These are phyloP conservation scores for Spizellomyces punctatus DNA, from an alignment of 192 early-diverging fungal genomes.

Conservation along the genomic window DNA sequence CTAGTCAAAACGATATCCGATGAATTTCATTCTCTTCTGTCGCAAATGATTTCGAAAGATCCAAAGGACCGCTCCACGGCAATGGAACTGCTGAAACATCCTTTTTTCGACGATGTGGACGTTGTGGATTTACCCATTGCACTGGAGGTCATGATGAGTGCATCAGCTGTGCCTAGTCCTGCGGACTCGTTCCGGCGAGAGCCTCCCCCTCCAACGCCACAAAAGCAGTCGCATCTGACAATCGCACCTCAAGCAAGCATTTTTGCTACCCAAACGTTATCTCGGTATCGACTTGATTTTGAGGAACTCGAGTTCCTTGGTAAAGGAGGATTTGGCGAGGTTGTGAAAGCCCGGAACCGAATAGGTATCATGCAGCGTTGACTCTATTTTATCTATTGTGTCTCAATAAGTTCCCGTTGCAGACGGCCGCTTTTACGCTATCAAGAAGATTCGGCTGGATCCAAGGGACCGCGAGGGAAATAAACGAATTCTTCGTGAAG, in stretches of 20 bases:
- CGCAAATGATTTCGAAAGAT: conserved; percentile 66
- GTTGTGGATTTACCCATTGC: conserved; percentile 30
- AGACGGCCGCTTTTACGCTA: conserved; percentile 74
- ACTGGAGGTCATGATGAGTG: conserved; percentile 34
- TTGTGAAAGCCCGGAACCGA: conserved; percentile 88
- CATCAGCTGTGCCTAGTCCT: conserved; percentile 42
- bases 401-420: not conserved
- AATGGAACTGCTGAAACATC: conserved; percentile 70
- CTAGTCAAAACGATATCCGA: conserved; percentile 42
- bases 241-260: conserved; percentile 13
- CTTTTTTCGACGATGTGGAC: conserved; percentile 64
- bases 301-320: conserved; percentile 54
- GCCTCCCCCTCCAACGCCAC: conserved; percentile 26
- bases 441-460: conserved; percentile 89
- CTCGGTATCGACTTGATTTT: conserved; percentile 53
- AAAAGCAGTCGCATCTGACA: conserved; percentile 26
- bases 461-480: conserved; percentile 74
- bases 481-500: conserved; percentile 87
- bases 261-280: conserved; percentile 26
- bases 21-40: conserved; percentile 52
- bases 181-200: conserved; percentile 45
- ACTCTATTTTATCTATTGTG: conserved; percentile 10
- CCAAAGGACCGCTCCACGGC: conserved; percentile 73
- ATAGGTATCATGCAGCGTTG: conserved; percentile 57
- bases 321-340: conserved; percentile 86